A percentile compares a stretch with the other conserved stretches of the same genome.
These are phyloP conservation scores for Pyrus communis DNA, from an alignment of 306 rosid genomes.

Conservation along the genomic window DNA sequence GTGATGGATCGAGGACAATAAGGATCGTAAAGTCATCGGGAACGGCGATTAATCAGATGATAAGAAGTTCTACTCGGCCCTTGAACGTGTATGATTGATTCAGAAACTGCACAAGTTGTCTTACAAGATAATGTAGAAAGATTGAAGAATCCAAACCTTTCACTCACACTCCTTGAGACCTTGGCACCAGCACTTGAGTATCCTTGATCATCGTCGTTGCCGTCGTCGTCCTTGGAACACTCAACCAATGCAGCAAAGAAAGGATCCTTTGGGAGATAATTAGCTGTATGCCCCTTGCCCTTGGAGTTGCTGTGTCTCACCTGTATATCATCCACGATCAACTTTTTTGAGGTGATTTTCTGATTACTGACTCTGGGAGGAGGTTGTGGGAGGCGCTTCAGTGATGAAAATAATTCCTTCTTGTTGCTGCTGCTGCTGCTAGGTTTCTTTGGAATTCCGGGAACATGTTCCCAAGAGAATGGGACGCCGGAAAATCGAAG, in stretches of 20 bases:
- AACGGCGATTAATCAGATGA: conserved; percentile 26
- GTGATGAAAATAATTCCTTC: conserved; percentile 21
- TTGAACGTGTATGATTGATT: conserved; percentile 60
- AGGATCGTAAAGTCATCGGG: neutral
- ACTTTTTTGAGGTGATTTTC: conserved; percentile 25
- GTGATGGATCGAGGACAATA: neutral
- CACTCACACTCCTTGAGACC: conserved; percentile 65
- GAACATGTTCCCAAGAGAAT: conserved; percentile 93
- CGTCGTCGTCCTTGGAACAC: conserved; percentile 65
- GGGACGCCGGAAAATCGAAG: conserved; percentile 70
- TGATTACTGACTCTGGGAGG: conserved; percentile 33
- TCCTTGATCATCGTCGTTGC: neutral
- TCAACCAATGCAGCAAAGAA: conserved; percentile 74
- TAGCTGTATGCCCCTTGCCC: neutral
- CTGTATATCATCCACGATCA: conserved; percentile 19
- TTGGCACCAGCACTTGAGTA: conserved; percentile 39
- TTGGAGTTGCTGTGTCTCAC: conserved; percentile 22
- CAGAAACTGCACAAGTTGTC: conserved; percentile 65
- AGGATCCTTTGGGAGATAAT: conserved; percentile 40
- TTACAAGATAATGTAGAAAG: conserved; percentile 56
- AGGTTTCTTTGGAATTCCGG: conserved; percentile 87
- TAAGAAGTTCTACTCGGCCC: conserved; percentile 43
- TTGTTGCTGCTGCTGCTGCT: conserved; percentile 16
- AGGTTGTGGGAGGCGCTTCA: conserved; percentile 49
- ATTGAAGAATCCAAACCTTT: conserved; percentile 56